These are phyloP conservation scores for Nematodospora valgi DNA, from an alignment of 805 yeast genomes.

Conservation along the genomic window DNA sequence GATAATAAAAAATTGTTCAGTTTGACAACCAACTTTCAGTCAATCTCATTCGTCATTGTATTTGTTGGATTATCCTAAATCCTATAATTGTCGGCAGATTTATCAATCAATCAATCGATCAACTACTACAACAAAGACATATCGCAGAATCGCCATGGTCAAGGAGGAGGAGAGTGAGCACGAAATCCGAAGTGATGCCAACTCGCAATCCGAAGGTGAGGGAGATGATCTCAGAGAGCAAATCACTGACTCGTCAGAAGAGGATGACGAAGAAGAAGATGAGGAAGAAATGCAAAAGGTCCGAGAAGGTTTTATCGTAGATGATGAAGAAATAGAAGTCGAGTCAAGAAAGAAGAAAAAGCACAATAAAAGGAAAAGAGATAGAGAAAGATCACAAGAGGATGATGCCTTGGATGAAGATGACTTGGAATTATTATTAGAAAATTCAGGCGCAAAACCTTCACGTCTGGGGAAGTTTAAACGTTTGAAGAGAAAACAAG, in stretches of 20 bases:
- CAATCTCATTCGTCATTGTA: too few species aligned
- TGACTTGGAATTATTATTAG: slow-evolving; percentile 87
- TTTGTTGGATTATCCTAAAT: too few species aligned
- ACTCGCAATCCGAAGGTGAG: slow-evolving; percentile 31
- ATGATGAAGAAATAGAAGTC: slow-evolving; percentile 69
- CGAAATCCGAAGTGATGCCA: slow-evolving; percentile 33
- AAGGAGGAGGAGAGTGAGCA: slow-evolving; percentile 32
- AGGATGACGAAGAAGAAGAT: slow-evolving; percentile 82
- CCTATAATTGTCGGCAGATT: too few species aligned
- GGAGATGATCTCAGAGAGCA: slow-evolving; percentile 33
- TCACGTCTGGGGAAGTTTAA: slow-evolving; percentile 54
- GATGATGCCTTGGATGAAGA: slow-evolving; percentile 87
- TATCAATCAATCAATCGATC: too few species aligned
- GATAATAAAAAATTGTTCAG: too few species aligned
- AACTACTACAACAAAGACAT: too few species aligned
- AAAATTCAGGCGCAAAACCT: slow-evolving; percentile 77
- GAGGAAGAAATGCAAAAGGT: slow-evolving; percentile 84
- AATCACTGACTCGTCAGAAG: slow-evolving; percentile 65
- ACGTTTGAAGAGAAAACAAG: slow-evolving; percentile 72
- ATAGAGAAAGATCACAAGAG: slow-evolving; percentile 29
- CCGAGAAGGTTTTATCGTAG: slow-evolving; percentile 91
- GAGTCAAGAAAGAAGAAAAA: slow-evolving; percentile 26
- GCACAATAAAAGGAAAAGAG: slow-evolving; percentile 34
- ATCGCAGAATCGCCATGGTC: too few species aligned
- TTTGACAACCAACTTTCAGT: too few species aligned